Evolutionary conservation across 345 rosid genomes (phyloP), one percentile per base, ranked within the genome.

Genomic region (Citrus reticulata): DNA sequence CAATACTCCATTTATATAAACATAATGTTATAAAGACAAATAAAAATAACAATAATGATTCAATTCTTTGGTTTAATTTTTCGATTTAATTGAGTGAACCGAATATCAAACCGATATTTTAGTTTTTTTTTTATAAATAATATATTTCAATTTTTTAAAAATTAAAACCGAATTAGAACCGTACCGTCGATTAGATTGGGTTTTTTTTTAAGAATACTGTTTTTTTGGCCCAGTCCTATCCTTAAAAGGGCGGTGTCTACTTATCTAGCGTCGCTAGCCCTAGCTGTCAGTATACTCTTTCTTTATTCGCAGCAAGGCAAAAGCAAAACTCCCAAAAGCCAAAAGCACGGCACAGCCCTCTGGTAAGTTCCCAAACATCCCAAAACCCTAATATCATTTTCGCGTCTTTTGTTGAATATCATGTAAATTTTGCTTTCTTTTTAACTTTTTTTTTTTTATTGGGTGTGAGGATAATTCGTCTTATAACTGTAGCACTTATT

Each of bases 61-160:
- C 0, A 32, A 30, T 30, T 30, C 0, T 30, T 30, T 0, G 0
- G 0, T 30, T 30, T 0, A 30, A 32, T 3, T 32, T 4, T 32
- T 32, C 0, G 5, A 32, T 32, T 32, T 0, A 4, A 4, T 4
- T 32, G 34, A 4, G 34, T 4, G 4, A 32, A 32, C 0, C 0
- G 34, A 32, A 32, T 32, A 4, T 4, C 0, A 32, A 32, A 32
- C 5, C 0, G 34, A 32, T 32, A 32, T 32, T 32, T 32, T 32
- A 32, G 0, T 32, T 32, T 32, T 30, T 32, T 29, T 32, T 32
- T 4, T 32, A 32, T 32, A 32, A 32, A 32, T 4, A 32, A 32
- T 4, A 32, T 32, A 32, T 32, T 32, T 32, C 5, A 4, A 32
- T 4, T 32, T 32, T 4, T 0, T 0, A 0, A 4, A 32, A 32